phyloP scores from a whole-genome alignment of 1,139 yeast genomes.

The Taphrina flavorubra region DNA sequence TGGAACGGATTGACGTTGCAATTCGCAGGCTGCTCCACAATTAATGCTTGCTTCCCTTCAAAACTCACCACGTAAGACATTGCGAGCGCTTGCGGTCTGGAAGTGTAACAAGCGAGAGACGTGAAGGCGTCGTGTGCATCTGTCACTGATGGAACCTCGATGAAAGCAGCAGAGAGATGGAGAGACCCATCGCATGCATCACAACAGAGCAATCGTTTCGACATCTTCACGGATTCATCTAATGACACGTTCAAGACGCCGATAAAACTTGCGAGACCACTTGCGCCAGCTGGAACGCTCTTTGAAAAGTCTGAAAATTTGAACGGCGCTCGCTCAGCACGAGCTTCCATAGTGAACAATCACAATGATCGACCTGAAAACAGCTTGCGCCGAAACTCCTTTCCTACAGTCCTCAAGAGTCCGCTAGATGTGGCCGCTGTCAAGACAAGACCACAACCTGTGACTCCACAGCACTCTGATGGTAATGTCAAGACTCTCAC shows the following conservation, averaged over 20 bases:
- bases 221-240: slow-evolving; percentile 5
- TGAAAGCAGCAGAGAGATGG: slow-evolving; percentile 22
- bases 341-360: neutral
- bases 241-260: slow-evolving; percentile 10
- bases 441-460: neutral
- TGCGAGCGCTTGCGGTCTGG: neutral
- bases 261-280: slow-evolving; percentile 4
- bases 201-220: slow-evolving; percentile 16
- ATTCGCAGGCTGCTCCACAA: neutral
- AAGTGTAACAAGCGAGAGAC: no score
- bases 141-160: neutral
- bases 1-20: neutral
- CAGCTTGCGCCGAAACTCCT: slow-evolving; percentile 4
- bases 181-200: neutral
- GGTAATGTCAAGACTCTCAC: no score
- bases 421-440: neutral
- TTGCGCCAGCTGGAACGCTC: neutral
- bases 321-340: neutral
- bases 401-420: slow-evolving; percentile 3
- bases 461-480: neutral
- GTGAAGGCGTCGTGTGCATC: no score
- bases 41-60: no score
- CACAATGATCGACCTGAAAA: neutral
- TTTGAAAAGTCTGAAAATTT: neutral
- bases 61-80: slow-evolving; percentile 1